Percentiles rank a stretch among this genome's conserved stretches.
phyloP scores from a whole-genome alignment of 1,139 yeast species.

The Pichiaceae sp. region DNA sequence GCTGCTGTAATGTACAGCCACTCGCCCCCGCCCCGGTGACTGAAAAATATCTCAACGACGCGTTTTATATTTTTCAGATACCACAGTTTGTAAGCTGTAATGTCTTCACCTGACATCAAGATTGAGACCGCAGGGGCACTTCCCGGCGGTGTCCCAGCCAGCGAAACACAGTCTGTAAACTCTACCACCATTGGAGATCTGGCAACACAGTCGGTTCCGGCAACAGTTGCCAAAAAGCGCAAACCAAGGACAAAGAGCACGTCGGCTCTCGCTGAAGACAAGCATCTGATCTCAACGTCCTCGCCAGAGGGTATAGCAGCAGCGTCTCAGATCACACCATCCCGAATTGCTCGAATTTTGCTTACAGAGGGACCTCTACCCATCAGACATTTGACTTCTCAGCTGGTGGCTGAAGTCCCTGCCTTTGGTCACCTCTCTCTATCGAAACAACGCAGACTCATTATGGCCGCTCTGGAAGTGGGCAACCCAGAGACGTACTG shows the following conservation, averaged over 20 bases:
- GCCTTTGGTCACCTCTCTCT: constrained; percentile 74
- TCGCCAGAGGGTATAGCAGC: constrained; percentile 87
- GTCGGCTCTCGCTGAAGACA: constrained; percentile 16
- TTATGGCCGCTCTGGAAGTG: constrained; percentile 78
- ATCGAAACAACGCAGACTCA: constrained; percentile 82
- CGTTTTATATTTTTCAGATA: no score
- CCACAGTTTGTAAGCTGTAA: no score
- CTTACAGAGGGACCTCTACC: constrained; percentile 80
- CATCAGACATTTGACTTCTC: constrained; percentile 80
- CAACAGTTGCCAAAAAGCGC: constrained; percentile 4
- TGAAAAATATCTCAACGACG: no score
- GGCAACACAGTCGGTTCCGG: neutral
- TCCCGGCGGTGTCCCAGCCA: no score
- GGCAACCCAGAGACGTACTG: constrained; percentile 57
- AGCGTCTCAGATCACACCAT: constrained; percentile 79
- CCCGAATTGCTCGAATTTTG: constrained; percentile 62
- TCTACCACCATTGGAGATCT: neutral
- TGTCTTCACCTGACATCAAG: neutral
- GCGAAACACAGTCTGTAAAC: no score
- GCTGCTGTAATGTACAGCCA: neutral
- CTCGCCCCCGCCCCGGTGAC: neutral
- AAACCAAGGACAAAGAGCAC: constrained; percentile 14
- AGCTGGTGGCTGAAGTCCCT: constrained; percentile 64
- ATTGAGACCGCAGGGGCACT: neutral
- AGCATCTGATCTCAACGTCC: constrained; percentile 53